Base-by-base conservation (phyloP, 2,329 filamentous ascomycete genomes). In the Fonsecaea erecta region DNA sequence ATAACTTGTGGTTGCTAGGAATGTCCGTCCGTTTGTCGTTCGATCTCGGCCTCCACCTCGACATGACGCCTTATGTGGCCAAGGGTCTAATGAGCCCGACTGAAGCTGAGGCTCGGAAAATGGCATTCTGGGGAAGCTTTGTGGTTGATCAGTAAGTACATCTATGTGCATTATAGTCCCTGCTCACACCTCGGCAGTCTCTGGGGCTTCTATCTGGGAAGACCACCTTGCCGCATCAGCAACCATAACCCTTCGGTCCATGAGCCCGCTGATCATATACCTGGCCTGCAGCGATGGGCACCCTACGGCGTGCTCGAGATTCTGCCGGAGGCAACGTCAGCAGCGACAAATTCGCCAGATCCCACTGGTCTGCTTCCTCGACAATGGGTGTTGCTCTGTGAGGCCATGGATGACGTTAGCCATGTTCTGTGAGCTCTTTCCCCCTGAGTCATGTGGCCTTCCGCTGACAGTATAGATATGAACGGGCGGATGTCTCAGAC, bases 101-200 rank as follows among this genome's bases (percentile, higher is more conserved):
- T 8, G 55, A 59, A 26, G 55, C 55, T 26, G 37, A 59, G 35
- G 55, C 55, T 26, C 30, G 55, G 16, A 59, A 46, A 26, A 43
- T 40, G 37, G 28, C 55, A 12, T 59, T 59, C 35, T 59, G 55
- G 55, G 35, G 55, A 40, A 40, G 55, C 18, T 46, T 59, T 30
- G 55, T 59, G 11, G 37, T 59, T 26, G 43, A 59, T 46, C 35
- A 59, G 55, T 59, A 46, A 6, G 55, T 43, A 3, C 35, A n/a
- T n/a, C 21, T n/a, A 37, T 46, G 30, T 43, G 2, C 18, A 3
- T 26, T 2, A 52, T n/a, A 18, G 14, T 52, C 16, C 48, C n/a
- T 52, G 8, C 48, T 52, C 35, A 37, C 35, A 16, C 12, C 35
- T 37, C 8, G 3, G 35, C 11, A 52, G 5, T 18, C 48, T 52